Conservation (phyloP, 768 basidiomycete species). For the Tubosaeta sp. region DNA sequence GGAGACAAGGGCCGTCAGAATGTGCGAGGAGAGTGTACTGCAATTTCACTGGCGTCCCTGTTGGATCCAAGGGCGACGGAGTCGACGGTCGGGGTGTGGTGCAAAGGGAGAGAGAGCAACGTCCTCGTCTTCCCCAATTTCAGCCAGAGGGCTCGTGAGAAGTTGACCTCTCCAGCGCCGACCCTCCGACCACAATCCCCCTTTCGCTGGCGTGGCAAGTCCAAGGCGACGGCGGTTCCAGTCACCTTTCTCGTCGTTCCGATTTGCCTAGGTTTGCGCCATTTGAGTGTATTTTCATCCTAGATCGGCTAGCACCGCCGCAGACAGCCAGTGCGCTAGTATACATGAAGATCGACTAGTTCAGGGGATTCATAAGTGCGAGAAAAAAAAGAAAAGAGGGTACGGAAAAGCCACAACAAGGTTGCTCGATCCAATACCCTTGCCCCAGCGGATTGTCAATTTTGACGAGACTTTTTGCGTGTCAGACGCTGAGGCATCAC, state of each 20-base stretch:
- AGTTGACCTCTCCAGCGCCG: slow-evolving; percentile 33
- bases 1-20: slow-evolving; percentile 82
- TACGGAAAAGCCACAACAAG: no score
- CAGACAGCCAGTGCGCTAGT: no score
- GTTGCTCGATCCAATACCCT: no score
- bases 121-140: slow-evolving; percentile 3
- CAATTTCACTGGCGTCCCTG: slow-evolving; percentile 23
- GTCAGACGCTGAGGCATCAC: no score
- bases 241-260: background rate
- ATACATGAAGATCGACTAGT: no score
- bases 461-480: no score
- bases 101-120: slow-evolving; percentile 5
- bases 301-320: no score
- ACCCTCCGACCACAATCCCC: slow-evolving; percentile 37
- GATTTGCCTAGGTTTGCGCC: no score
- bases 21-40: slow-evolving; percentile 74
- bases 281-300: no score
- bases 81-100: slow-evolving; percentile 10
- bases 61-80: slow-evolving; percentile 37
- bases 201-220: slow-evolving; percentile 36
- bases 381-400: no score
- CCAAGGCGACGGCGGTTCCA: slow-evolving; percentile 21
- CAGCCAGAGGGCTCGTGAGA: slow-evolving; percentile 15
- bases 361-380: no score
- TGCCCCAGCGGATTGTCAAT: no score